phyloP scores from a whole-genome alignment of 176 grass and related monocot genomes.

The Ensete ventricosum region DNA sequence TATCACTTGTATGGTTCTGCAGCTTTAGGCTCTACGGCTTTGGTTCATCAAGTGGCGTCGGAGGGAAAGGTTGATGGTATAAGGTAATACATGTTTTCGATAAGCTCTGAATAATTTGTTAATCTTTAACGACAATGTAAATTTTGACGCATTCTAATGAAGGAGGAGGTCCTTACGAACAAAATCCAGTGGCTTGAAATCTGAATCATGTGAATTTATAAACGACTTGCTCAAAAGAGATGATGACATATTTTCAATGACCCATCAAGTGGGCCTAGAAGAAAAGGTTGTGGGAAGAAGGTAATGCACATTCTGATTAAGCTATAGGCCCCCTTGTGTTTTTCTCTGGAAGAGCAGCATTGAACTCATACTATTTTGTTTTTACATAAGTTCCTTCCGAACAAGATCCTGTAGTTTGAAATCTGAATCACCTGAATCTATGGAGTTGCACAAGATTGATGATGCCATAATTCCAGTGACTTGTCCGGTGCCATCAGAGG shows the following conservation, averaged over 20 bases:
- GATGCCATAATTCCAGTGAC: not conserved
- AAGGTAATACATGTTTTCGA: conserved; percentile 19
- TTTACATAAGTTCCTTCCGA: not conserved
- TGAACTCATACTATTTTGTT: not conserved
- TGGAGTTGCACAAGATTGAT: not conserved
- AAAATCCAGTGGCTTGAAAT: conserved; percentile 1
- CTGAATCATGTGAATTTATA: not conserved
- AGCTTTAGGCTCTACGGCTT: conserved; percentile 37
- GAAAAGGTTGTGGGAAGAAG: not conserved
- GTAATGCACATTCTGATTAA: not conserved
- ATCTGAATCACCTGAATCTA: not conserved
- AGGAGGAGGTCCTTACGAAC: conserved; percentile 52
- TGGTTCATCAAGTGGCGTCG: not conserved
- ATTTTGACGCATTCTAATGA: not conserved
- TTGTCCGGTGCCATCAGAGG: conserved; percentile 4
- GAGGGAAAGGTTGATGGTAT: conserved; percentile 33
- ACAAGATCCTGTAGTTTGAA: not conserved
- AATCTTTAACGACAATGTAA: not conserved
- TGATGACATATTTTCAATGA: not conserved
- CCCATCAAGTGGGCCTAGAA: not conserved
- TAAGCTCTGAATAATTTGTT: not conserved
- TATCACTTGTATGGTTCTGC: conserved; percentile 2
- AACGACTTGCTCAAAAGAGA: conserved; percentile 19
- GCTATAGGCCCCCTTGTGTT: not conserved
- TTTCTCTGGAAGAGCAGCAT: not conserved